These are phyloP conservation scores for Hibiscus syriacus DNA, from an alignment of 345 rosid species.

Conservation along the genomic window DNA sequence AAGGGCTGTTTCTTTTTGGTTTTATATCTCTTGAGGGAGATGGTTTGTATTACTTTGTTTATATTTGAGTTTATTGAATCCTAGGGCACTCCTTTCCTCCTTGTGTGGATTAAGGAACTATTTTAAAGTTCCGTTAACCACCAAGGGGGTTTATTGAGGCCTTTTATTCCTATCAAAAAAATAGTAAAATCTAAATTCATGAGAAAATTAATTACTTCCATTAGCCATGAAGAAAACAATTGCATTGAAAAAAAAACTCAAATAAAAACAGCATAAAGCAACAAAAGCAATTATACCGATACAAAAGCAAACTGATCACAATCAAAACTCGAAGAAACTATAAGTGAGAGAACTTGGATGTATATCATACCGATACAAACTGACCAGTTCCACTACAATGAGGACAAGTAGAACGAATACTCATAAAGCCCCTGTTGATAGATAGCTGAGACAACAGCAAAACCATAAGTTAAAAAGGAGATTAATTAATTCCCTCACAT, in stretches of 20 bases:
- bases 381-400: constrained; percentile 83
- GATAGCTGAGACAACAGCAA: constrained; percentile 35
- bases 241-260: background rate
- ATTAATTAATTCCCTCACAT: background rate
- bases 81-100: no score
- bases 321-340: background rate
- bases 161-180: no score
- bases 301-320: background rate
- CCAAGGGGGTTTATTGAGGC: no score
- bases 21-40: no score
- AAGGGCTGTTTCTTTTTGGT: no score
- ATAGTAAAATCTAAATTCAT: background rate
- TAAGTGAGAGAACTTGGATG: background rate
- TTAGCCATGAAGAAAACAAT: background rate
- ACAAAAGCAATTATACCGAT: no score
- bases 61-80: no score
- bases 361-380: constrained; percentile 53
- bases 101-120: no score
- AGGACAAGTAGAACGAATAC: constrained; percentile 63
- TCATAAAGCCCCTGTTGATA: constrained; percentile 56
- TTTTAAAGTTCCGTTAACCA: no score
- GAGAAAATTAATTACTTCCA: background rate
- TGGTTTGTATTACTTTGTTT: no score
- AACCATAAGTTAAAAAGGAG: background rate
- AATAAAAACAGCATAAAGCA: background rate